phyloP scores from a whole-genome alignment of 768 basidiomycete genomes.

The Albatrellus ellisii region DNA sequence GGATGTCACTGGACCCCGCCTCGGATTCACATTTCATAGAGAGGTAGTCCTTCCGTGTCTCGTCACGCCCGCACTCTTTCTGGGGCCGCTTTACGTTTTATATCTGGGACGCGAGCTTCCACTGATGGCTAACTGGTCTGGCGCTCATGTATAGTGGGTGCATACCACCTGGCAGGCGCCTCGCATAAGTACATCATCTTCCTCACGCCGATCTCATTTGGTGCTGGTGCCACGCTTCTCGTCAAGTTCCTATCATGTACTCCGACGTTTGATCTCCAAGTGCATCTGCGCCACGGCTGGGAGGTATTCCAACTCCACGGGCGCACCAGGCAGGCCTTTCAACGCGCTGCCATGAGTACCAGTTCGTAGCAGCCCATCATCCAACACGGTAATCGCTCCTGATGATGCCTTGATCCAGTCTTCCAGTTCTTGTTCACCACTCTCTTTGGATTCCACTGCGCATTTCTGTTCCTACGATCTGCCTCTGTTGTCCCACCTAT shows the following conservation, averaged over 20 bases:
- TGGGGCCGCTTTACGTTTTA: slow-evolving; percentile 60
- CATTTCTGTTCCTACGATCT: slow-evolving; percentile 79
- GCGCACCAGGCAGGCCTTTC: slow-evolving; percentile 45
- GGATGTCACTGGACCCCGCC: too few relatives aligned
- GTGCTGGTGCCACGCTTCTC: slow-evolving; percentile 41
- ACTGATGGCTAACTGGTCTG: slow-evolving; percentile 54
- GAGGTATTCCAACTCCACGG: slow-evolving; percentile 74
- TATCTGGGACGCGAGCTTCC: slow-evolving; percentile 38
- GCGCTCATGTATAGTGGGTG: slow-evolving; percentile 67
- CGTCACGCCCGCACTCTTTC: slow-evolving; percentile 59
- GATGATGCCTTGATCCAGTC: slow-evolving; percentile 33
- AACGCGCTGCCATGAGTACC: slow-evolving; percentile 41
- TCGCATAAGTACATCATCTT: slow-evolving; percentile 54
- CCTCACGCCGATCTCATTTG: slow-evolving; percentile 76
- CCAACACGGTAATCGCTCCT: slow-evolving; percentile 4
- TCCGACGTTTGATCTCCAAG: slow-evolving; percentile 36
- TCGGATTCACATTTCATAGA: slow-evolving; percentile 14
- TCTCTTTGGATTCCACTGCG: slow-evolving; percentile 75
- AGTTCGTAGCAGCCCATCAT: slow-evolving; percentile 26
- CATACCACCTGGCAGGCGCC: slow-evolving; percentile 54
- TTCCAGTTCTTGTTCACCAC: slow-evolving; percentile 89
- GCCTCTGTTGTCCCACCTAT: slow-evolving; percentile 72
- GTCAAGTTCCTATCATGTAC: too few relatives aligned
- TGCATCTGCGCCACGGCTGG: slow-evolving; percentile 88
- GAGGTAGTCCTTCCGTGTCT: slow-evolving; percentile 36